phyloP scores from a whole-genome alignment of 2,329 filamentous ascomycete species.

The Scytalidium sp. region DNA sequence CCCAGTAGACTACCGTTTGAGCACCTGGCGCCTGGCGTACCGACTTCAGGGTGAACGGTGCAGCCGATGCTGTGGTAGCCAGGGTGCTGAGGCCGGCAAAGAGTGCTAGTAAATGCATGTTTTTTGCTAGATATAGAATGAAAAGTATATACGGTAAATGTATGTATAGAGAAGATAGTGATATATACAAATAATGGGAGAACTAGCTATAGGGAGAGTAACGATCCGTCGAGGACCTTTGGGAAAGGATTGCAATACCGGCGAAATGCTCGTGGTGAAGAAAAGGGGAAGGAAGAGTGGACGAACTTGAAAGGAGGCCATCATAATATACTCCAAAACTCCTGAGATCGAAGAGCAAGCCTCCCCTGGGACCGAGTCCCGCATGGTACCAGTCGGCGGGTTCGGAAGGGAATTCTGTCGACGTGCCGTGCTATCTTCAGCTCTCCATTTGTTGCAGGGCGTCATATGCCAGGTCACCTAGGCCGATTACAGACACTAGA shows the following conservation, averaged over 20 bases:
- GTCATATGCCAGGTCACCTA: neutral
- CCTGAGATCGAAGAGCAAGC: neutral
- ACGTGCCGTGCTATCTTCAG: no score
- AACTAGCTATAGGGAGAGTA: constrained; percentile 3
- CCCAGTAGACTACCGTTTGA: constrained; percentile 33
- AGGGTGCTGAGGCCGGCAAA: constrained; percentile 4
- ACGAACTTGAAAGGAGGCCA: neutral
- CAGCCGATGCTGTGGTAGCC: neutral
- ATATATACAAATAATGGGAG: constrained; percentile 4
- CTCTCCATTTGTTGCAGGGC: no score
- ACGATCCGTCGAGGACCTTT: constrained; percentile 6
- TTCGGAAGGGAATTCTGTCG: no score
- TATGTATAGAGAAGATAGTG: constrained; percentile 3
- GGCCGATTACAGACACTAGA: neutral
- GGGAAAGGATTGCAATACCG: constrained; percentile 1
- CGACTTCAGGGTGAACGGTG: neutral
- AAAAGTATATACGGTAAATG: constrained; percentile 6
- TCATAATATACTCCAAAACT: neutral
- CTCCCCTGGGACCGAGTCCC: no score
- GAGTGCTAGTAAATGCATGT: constrained; percentile 6
- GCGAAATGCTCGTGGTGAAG: neutral
- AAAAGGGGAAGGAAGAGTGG: neutral
- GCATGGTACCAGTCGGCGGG: no score
- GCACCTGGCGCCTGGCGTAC: constrained; percentile 11
- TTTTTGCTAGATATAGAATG: constrained; percentile 5